phyloP scores from a whole-genome alignment of 116 monocot species.

The Dioscorea cayenensis region DNA sequence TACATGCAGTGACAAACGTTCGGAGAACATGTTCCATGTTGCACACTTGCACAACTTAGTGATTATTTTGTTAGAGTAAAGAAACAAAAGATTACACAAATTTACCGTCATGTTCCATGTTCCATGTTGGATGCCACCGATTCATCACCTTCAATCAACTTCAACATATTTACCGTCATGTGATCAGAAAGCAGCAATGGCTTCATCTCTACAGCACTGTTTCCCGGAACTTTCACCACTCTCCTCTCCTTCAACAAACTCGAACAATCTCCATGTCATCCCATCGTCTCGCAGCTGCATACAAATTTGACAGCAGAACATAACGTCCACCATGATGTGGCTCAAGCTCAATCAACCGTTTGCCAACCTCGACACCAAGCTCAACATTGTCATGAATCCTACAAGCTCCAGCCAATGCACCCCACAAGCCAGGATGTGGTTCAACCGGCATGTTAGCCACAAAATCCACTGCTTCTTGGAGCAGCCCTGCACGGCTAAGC shows the following conservation, averaged over 20 bases:
- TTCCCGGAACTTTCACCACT: slow-evolving; percentile 41
- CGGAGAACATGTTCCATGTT: not conserved
- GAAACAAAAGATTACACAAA: too few species aligned
- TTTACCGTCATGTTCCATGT: too few species aligned
- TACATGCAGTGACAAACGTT: not conserved
- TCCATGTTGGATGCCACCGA: too few species aligned
- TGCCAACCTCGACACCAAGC: slow-evolving; percentile 47
- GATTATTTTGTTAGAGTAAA: too few species aligned
- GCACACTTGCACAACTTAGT: too few species aligned
- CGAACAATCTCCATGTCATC: slow-evolving; percentile 50
- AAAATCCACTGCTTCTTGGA: slow-evolving; percentile 61
- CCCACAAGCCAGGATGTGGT: slow-evolving; percentile 43
- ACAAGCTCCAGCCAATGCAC: slow-evolving; percentile 63
- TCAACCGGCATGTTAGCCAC: slow-evolving; percentile 54
- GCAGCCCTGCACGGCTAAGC: slow-evolving; percentile 58
- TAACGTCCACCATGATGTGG: slow-evolving; percentile 50
- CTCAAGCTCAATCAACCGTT: slow-evolving; percentile 56
- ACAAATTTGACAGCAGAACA: slow-evolving; percentile 55
- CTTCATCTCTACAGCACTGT: slow-evolving; percentile 27
- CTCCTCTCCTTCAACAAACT: slow-evolving; percentile 34
- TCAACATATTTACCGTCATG: too few species aligned
- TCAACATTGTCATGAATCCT: slow-evolving; percentile 44
- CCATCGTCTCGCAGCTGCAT: slow-evolving; percentile 56
- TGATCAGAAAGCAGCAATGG: not conserved
- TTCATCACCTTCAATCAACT: too few species aligned